Evolutionary conservation across 1,284 basidiomycete genomes (phyloP).

Genomic region (Ceratobasidium papillatum): DNA sequence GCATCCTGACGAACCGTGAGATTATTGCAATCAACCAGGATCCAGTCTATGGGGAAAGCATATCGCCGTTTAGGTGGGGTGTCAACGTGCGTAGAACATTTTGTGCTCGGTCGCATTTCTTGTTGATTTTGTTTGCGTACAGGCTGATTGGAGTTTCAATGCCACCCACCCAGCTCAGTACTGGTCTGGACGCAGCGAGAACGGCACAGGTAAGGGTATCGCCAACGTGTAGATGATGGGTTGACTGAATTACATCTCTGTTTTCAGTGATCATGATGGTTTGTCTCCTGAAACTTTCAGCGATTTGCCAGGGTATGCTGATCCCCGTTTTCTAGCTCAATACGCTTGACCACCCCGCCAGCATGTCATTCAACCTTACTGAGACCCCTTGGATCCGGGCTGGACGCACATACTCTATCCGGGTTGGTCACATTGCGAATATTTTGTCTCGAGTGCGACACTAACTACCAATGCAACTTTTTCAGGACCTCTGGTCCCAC

Average conservation of each 20-base stretch:
- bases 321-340: slow-evolving; percentile 55
- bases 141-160: slow-evolving; percentile 62
- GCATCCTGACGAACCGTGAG: slow-evolving; percentile 67
- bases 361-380: slow-evolving; percentile 69
- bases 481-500: slow-evolving; percentile 72
- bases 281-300: slow-evolving; percentile 42
- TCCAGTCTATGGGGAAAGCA: slow-evolving; percentile 64
- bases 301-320: slow-evolving; percentile 13
- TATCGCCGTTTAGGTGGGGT: slow-evolving; percentile 75
- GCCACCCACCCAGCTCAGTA: slow-evolving; percentile 60
- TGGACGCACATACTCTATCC: slow-evolving; percentile 67
- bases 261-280: slow-evolving; percentile 62
- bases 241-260: neutral
- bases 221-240: neutral
- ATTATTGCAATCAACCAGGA: slow-evolving; percentile 76
- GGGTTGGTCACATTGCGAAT: slow-evolving; percentile 55
- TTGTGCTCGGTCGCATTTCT: slow-evolving; percentile 22
- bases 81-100: slow-evolving; percentile 55
- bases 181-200: slow-evolving; percentile 62
- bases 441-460: neutral
- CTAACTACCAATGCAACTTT: neutral
- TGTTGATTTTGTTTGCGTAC: slow-evolving; percentile 7
- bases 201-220: slow-evolving; percentile 53
- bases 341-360: slow-evolving; percentile 61
- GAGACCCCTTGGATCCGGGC: slow-evolving; percentile 76